Evolutionary conservation across 2,329 filamentous ascomycete species (phyloP), one percentile per base, ranked within the genome.

Genomic region (Ophiostoma quercus): DNA sequence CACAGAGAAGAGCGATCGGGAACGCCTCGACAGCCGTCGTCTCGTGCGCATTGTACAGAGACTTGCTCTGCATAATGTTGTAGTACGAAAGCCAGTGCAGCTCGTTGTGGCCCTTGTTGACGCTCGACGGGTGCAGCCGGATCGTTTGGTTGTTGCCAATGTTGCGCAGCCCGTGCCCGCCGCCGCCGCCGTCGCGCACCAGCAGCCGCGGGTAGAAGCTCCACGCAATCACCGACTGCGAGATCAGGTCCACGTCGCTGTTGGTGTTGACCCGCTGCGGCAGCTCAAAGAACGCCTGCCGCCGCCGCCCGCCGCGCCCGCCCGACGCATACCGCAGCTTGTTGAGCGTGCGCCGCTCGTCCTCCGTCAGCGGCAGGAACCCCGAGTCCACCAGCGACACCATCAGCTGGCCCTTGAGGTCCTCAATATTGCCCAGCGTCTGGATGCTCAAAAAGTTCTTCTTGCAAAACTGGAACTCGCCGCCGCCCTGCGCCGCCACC

Each of bases 161-260:
- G 74, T 97, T 98, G 69, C 94, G 89, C 84, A 94, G 91, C 14
- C 92, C 92, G 80, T 93, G 96, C 34, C 82, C 82, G 29, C 82
- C 83, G 0, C 81, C 80, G 29, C 82, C 83, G 0, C 81, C 80
- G 75, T 98, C 94, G 70, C 91, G 88, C 34, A 90, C 87, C 3
- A 98, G 84, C 19, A 99, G 85, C 76, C 97, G 97, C 0, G 95
- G 95, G 76, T 99, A 98, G 81, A 99, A 97, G 68, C 92, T 94
- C 87, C 92, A 96, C 0, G 93, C 91, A 74, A 97, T 91, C 60
- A 97, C 91, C 0, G 93, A 91, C 71, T 89, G 87, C 6, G 92
- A 84, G 32, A 97, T 84, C 0, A 89, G 75, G 74, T 99, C 94
- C 72, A 96, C 94, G 69, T 89, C 85, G 73, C 91, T 93, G 76